These are phyloP conservation scores for Paxillus involutus DNA, from an alignment of 768 basidiomycete species.

Conservation along the genomic window DNA sequence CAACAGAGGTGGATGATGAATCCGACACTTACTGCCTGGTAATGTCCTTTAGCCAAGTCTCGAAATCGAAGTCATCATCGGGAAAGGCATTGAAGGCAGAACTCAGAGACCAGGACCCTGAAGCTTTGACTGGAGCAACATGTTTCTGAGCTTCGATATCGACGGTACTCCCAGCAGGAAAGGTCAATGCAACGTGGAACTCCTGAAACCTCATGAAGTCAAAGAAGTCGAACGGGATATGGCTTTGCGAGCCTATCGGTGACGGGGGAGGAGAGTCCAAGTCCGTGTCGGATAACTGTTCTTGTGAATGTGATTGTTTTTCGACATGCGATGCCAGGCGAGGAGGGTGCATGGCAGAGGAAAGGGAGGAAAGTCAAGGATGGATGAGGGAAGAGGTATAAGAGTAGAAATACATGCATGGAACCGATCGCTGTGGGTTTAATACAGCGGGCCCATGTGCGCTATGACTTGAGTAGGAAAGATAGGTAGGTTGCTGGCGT, in stretches of 20 bases:
- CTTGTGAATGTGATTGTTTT: no score
- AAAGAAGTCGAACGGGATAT: constrained; percentile 46
- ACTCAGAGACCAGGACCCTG: neutral
- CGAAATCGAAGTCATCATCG: constrained; percentile 5
- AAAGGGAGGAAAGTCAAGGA: no score
- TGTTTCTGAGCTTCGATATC: neutral
- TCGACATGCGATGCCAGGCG: no score
- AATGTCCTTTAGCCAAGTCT: constrained; percentile 14
- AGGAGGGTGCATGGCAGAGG: no score
- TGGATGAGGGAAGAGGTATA: no score
- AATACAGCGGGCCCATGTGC: no score
- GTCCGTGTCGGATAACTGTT: no score
- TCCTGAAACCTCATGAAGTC: constrained; percentile 46
- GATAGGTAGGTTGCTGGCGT: no score
- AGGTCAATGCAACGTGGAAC: constrained; percentile 32
- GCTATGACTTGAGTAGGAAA: no score
- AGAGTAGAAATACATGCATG: no score
- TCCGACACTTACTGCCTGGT: constrained; percentile 10
- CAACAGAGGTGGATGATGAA: neutral
- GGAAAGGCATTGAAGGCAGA: neutral
- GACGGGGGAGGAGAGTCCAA: neutral
- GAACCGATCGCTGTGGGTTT: no score
- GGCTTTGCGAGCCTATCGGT: neutral
- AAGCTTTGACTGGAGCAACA: neutral
- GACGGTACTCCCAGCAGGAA: neutral